Evolutionary conservation across 148 eudicot genomes (phyloP), one percentile per base, ranked within the genome.

Genomic region (Heliosperma pusillum): DNA sequence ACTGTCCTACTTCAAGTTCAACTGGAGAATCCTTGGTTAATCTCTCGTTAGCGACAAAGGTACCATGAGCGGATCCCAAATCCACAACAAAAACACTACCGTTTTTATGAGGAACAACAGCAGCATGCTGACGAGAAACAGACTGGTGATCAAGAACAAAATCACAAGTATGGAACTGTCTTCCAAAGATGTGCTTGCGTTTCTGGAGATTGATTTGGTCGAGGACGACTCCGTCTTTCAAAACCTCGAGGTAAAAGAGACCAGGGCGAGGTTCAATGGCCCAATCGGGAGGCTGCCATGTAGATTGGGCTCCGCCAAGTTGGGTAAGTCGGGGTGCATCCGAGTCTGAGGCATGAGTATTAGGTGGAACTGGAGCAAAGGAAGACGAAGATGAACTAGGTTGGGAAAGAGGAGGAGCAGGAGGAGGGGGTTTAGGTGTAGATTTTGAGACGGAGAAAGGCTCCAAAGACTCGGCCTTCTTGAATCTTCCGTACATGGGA

Each of bases 251-350:
- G 80, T 81, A 90, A 78, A 82, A 89, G 45, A 94, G 85, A 79
- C 98, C 93, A 8, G 88, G 88, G 17, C 91, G 92, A 63, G 98
- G 98, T 77, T 94, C 98, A 69, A 91, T 91, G 1, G 98, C 97
- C 98, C 98, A 94, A 77, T 94, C 97, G 56, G 98, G 98, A 76
- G 98, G 92, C 86, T 89, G 90, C 98, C 98, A 94, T 22, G 81
- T 86, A 1, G 98, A 94, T 78, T 94, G 97, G 1, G 89, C 90
- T 22, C 93, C 97, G 62, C 98, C 98, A 80, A 85, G 66, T 81
- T 86, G 97, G 65, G 93, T 91, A 63, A 72, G 79, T 15, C 73
- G 87, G 72, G 85, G 82, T 53, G 87, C 21, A n/a, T 66, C 70
- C 29, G 82, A 70, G 5, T 33, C 56, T 2, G 84, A 53, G 3